Evolutionary conservation across 805 yeast genomes (phyloP).

Genomic region (Kazachstania kunashirensis): DNA sequence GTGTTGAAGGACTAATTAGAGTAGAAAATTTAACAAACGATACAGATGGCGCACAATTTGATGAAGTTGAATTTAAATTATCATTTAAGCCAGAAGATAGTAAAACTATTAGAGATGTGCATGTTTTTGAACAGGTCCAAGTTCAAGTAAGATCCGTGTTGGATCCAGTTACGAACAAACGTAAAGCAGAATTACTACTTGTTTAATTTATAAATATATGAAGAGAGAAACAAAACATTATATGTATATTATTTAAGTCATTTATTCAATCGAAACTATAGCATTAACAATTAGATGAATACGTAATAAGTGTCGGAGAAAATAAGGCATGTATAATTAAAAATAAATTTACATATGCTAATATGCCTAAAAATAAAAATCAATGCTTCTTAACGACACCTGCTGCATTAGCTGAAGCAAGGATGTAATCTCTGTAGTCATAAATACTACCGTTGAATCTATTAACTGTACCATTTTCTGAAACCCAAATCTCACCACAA

Average conservation of each 20-base stretch:
- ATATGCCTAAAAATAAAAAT: not conserved
- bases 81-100: constrained; percentile 40
- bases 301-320: too few species aligned
- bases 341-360: not conserved
- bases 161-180: constrained; percentile 84
- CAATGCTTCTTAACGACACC: constrained; percentile 91
- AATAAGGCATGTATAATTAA: too few species aligned
- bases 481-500: constrained; percentile 91
- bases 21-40: constrained; percentile 64
- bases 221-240: not conserved
- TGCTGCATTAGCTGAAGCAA: constrained; percentile 62
- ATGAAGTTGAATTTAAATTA: constrained; percentile 70
- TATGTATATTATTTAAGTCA: too few species aligned
- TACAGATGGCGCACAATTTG: constrained; percentile 50
- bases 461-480: constrained; percentile 73
- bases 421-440: constrained; percentile 83
- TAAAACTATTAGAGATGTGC: constrained; percentile 40
- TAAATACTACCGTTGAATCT: constrained; percentile 74
- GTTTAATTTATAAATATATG: constrained; percentile 27
- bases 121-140: constrained; percentile 75
- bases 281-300: not conserved
- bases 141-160: constrained; percentile 75
- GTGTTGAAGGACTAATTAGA: constrained; percentile 88
- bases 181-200: constrained; percentile 72
- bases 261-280: not conserved